These are phyloP conservation scores for Pythium folliculosum DNA, from an alignment of 352 stramenopile species.

Conservation along the genomic window DNA sequence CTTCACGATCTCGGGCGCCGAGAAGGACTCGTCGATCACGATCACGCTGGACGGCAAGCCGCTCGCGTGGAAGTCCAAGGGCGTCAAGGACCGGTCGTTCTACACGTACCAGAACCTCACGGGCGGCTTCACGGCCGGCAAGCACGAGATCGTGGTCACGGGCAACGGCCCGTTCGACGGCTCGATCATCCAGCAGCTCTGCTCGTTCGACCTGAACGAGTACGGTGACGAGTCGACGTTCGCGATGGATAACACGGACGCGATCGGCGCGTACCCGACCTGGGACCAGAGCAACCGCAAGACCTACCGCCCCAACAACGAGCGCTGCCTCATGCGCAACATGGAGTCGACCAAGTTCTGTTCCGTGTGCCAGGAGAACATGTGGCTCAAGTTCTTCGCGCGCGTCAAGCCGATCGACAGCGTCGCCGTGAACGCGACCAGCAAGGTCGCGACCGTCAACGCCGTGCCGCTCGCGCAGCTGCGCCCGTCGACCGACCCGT, in stretches of 20 bases:
- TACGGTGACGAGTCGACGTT: constrained; percentile 32
- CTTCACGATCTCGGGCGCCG: constrained; percentile 30
- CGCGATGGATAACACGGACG: constrained; percentile 27
- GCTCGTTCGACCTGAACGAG: constrained; percentile 36
- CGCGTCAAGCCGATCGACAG: constrained; percentile 39
- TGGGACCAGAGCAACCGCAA: constrained; percentile 35
- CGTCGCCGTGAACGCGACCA: constrained; percentile 23
- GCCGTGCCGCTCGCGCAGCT: constrained; percentile 37
- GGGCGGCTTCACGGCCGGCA: constrained; percentile 26
- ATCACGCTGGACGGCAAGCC: constrained; percentile 33
- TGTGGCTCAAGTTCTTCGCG: constrained; percentile 39
- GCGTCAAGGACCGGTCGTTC: constrained; percentile 36
- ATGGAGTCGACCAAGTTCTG: constrained; percentile 41
- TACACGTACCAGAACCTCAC: constrained; percentile 32
- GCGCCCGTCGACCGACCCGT: constrained; percentile 29
- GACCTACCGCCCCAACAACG: constrained; percentile 35
- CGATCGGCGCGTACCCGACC: constrained; percentile 39
- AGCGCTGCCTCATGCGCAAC: constrained; percentile 49
- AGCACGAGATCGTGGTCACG: constrained; percentile 34
- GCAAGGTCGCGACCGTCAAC: constrained; percentile 22
- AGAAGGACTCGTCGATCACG: constrained; percentile 31
- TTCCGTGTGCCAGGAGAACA: constrained; percentile 42
- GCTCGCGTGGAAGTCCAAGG: constrained; percentile 32
- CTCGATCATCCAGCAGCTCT: constrained; percentile 39
- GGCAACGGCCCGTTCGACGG: constrained; percentile 28